Evolutionary conservation across 441 rosid genomes (phyloP), one percentile per base, ranked within the genome.

Genomic region (Erysimum cheiri): DNA sequence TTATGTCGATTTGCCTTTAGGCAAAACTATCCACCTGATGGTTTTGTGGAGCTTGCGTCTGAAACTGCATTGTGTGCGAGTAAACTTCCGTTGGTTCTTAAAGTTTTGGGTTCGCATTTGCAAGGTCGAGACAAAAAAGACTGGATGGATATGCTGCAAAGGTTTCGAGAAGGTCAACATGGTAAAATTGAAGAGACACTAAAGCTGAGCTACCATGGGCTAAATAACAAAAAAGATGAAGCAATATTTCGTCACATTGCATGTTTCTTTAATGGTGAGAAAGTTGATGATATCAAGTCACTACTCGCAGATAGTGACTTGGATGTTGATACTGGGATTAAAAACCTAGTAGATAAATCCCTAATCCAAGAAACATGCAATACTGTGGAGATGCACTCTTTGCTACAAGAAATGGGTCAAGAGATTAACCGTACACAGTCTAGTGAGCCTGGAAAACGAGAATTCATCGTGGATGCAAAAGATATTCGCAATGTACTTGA

Each of bases 81-180:
- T 1, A 56, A 77, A 2, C 72, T 74, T 31, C 83, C 79, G 3
- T 41, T 77, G 61, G 57, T 3, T 61, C 66, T 15, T 9, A 14
- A 4, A 0, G 1, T 60, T 64, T 66, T 68, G 3, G 70, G 78
- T 46, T 46, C 52, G 4, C 13, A 4, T 52, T 6, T 75, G 9
- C 4, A 12, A 22, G 12, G 14, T 1, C 31, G 3, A 13, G 3
- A 33, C n/a, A 22, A 26, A 13, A 1, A 24, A 3, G 40, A 54
- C 1, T 72, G 76, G 76, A 56, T 55, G 28, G 8, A 32, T 32
- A 32, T 32, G 8, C 3, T 66, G 29, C 17, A 29, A 3, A 28
- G 39, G 9, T 7, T 67, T 26, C 35, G 6, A 32, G 6, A 1
- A 1, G 26, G 26, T 24, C 26, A 24, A 24, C 26, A 1, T 24